Base-by-base conservation (phyloP, 1,139 yeast species). In the Yamadazyma sp. region DNA sequence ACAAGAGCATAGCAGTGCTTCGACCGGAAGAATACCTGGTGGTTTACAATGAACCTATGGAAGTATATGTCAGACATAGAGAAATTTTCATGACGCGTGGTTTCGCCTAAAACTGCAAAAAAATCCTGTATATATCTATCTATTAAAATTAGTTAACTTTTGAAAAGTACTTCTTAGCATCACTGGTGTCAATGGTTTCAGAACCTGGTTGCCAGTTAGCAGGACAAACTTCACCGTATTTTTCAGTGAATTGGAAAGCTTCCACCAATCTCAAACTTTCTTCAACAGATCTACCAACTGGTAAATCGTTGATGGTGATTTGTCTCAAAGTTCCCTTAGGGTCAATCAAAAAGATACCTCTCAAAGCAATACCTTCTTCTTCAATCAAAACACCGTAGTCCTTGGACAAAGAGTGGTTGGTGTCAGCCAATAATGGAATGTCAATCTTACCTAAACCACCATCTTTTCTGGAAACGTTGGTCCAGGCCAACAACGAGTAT, bases 181-280 rank as follows among this genome's bases (percentile, higher is more conserved):
- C 80, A 40, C 69, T 76, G 56, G 88, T 92, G 57, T 86, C 84
- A 76, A 90, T 90, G 72, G 96, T 86, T 61, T 86, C 95, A 47
- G 88, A 68, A 75, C 97, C 97, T 73, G 94, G 90, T 57, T 87
- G 86, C 97, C 98, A 92, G 94, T 89, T 90, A 67, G 97, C 97
- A 59, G 97, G 97, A 75, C 96, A 87, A 54, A 92, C 97, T 73
- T 92, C 96, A 73, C 97, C 96, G 80, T 90, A 75, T 79, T 87
- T 85, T 71, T 90, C 96, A 61, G 96, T 85, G 88, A 92, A 89
- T 78, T 90, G 95, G 96, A 92, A 90, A 58, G 97, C 97, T 67
- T 92, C 97, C 53, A 92, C 81, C 67, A 92, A 82, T 85, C 98
- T 89, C 64, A 87, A 78, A 54, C 97, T 86, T 79, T 92, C 98